A percentile compares a stretch with the other conserved stretches of the same genome.
Conservation (phyloP, 2,329 filamentous ascomycete species). For the Magnaporthales sp. region DNA sequence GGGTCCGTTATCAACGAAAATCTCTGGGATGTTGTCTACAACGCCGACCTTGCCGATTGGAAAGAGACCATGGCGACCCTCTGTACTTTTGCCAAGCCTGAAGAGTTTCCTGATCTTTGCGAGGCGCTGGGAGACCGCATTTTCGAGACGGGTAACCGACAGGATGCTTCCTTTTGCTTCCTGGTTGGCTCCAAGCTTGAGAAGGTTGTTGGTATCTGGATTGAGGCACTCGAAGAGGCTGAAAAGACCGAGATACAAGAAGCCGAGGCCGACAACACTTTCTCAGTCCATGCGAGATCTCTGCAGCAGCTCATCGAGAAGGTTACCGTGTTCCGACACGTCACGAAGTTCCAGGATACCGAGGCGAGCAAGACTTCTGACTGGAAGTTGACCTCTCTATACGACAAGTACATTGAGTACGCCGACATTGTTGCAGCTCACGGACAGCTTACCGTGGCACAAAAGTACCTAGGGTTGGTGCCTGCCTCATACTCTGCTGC, state of each 20-base stretch:
- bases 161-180: slow-evolving; percentile 95
- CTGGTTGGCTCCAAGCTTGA: slow-evolving; percentile 92
- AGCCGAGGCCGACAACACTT: slow-evolving; percentile 65
- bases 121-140: slow-evolving; percentile 91
- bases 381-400: slow-evolving; percentile 84
- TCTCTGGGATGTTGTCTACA: slow-evolving; percentile 95
- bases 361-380: slow-evolving; percentile 63
- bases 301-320: slow-evolving; percentile 96
- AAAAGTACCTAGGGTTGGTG: slow-evolving; percentile 85
- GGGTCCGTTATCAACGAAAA: slow-evolving; percentile 93
- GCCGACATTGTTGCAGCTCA: slow-evolving; percentile 89
- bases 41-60: slow-evolving; percentile 87
- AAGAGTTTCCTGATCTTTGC: slow-evolving; percentile 89
- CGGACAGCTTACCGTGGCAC: slow-evolving; percentile 76
- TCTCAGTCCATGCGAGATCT: slow-evolving; percentile 82
- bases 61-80: slow-evolving; percentile 94
- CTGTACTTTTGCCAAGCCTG: slow-evolving; percentile 88
- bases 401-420: slow-evolving; percentile 95
- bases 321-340: slow-evolving; percentile 90
- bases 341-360: slow-evolving; percentile 80
- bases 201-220: slow-evolving; percentile 94
- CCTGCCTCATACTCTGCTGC: slow-evolving; percentile 78
- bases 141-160: slow-evolving; percentile 61
- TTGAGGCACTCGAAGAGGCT: slow-evolving; percentile 76
- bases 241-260: slow-evolving; percentile 68